A percentile compares a stretch with the other conserved stretches of the same genome.
phyloP scores from a whole-genome alignment of 2,329 filamentous ascomycete species.

The Colletotrichum sp. region DNA sequence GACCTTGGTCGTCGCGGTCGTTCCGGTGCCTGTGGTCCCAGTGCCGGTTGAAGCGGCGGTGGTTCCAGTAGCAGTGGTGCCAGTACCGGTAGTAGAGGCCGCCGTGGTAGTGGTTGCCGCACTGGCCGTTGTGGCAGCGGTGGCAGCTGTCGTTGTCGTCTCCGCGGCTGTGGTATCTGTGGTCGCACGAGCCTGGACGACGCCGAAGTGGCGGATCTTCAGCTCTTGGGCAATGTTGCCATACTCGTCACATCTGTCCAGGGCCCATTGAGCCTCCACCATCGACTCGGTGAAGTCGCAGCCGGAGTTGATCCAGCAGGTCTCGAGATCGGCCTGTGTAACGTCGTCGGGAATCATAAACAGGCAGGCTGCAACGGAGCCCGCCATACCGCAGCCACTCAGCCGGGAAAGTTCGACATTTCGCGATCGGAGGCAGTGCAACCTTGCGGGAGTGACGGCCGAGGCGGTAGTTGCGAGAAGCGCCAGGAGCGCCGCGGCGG shows the following conservation, averaged over 20 bases:
- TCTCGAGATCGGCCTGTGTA: conserved; percentile 38
- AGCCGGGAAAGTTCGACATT: conserved; percentile 42
- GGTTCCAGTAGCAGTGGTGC: conserved; percentile 30
- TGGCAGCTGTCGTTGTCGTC: background rate
- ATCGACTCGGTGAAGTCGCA: conserved; percentile 36
- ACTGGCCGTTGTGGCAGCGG: conserved; percentile 28
- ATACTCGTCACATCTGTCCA: conserved; percentile 34
- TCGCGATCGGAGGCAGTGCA: conserved; percentile 45
- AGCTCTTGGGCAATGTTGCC: conserved; percentile 16
- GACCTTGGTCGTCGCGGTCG: background rate
- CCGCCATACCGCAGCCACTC: conserved; percentile 49
- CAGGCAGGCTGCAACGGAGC: conserved; percentile 49
- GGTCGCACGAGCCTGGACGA: conserved; percentile 18
- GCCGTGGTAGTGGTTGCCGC: conserved; percentile 29
- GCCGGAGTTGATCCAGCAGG: conserved; percentile 39
- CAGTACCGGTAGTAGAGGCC: conserved; percentile 26
- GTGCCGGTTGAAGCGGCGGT: background rate
- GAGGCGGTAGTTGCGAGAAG: conserved; percentile 32
- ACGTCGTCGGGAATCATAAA: conserved; percentile 32
- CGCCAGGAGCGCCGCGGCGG: conserved; percentile 12
- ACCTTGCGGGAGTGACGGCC: conserved; percentile 30
- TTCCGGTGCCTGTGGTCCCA: conserved; percentile 25
- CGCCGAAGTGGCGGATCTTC: conserved; percentile 11
- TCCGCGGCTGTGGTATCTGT: conserved; percentile 22
- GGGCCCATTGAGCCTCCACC: conserved; percentile 31